A percentile compares a stretch with the other conserved stretches of the same genome.
These are phyloP conservation scores for Parasarocladium wereldwijsianum DNA, from an alignment of 2,329 filamentous ascomycete genomes.

Conservation along the genomic window DNA sequence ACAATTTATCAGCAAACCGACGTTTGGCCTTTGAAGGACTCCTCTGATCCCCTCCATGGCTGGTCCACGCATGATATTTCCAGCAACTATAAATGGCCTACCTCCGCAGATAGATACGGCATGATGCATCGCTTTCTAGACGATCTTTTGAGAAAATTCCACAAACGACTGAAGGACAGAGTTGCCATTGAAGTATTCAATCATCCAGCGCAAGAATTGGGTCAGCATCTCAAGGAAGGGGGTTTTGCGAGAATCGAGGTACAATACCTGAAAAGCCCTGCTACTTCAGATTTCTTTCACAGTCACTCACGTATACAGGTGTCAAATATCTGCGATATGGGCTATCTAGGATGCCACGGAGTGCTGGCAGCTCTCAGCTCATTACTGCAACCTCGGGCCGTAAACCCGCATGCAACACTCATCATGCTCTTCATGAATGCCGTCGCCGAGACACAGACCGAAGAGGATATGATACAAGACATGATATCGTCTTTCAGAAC, in stretches of 20 bases:
- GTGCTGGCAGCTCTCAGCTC: constrained; percentile 14
- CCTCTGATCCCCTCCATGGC: constrained; percentile 8
- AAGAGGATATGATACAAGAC: constrained; percentile 1
- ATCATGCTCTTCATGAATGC: constrained; percentile 26
- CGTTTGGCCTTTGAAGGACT: neutral
- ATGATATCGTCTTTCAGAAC: too few species aligned
- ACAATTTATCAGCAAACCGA: neutral
- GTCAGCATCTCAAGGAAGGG: too few species aligned
- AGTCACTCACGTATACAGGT: too few species aligned
- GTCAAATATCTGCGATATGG: neutral
- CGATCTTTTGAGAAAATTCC: too few species aligned
- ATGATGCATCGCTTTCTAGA: constrained; percentile 16
- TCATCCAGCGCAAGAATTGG: too few species aligned
- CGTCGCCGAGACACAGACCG: constrained; percentile 9
- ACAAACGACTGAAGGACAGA: too few species aligned
- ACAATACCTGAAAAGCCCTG: too few species aligned
- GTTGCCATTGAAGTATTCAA: too few species aligned
- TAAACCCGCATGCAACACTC: constrained; percentile 24
- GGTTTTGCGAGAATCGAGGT: too few species aligned
- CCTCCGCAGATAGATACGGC: constrained; percentile 22
- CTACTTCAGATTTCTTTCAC: too few species aligned
- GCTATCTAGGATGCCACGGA: constrained; percentile 6
- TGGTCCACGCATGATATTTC: constrained; percentile 18
- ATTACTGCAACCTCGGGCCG: constrained; percentile 14
- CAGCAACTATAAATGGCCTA: constrained; percentile 7